A percentile compares a stretch with the other conserved stretches of the same genome.
phyloP scores from a whole-genome alignment of 352 stramenopile genomes.

The Pilasporangium apinafurcum region DNA sequence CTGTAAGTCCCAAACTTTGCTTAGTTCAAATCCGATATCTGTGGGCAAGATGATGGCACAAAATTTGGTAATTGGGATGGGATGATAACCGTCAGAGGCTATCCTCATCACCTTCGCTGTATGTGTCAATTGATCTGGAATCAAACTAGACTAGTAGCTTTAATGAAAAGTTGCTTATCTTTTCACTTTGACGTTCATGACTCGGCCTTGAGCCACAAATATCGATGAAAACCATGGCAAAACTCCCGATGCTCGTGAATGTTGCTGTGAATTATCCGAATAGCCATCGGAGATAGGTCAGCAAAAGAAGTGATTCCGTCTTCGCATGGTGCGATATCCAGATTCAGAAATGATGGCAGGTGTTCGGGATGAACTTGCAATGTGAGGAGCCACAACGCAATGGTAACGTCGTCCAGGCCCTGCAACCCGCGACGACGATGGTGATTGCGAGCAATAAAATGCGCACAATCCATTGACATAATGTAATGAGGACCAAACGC shows the following conservation, averaged over 20 bases:
- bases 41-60: too few relatives aligned
- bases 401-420: constrained; percentile 42
- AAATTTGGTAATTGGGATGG: too few relatives aligned
- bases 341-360: constrained; percentile 24
- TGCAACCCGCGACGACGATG: constrained; percentile 12
- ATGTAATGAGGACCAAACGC: constrained; percentile 35
- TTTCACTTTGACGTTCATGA: too few relatives aligned
- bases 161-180: too few relatives aligned
- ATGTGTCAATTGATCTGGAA: too few relatives aligned
- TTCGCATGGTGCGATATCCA: too few relatives aligned
- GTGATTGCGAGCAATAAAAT: constrained; percentile 28
- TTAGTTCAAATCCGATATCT: too few relatives aligned
- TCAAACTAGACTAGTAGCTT: too few relatives aligned
- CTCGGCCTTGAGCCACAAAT: constrained; percentile 15
- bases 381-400: constrained; percentile 40
- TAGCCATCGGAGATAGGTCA: constrained; percentile 15
- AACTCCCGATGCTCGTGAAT: neutral
- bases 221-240: constrained; percentile 13
- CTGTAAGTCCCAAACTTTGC: too few relatives aligned
- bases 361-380: constrained; percentile 36
- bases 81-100: too few relatives aligned
- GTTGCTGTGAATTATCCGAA: constrained; percentile 23
- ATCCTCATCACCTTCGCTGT: too few relatives aligned
- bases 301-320: too few relatives aligned
- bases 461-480: constrained; percentile 30